Conservation (phyloP, 352 stramenopile genomes). For the Phytophthora nicotianae region DNA sequence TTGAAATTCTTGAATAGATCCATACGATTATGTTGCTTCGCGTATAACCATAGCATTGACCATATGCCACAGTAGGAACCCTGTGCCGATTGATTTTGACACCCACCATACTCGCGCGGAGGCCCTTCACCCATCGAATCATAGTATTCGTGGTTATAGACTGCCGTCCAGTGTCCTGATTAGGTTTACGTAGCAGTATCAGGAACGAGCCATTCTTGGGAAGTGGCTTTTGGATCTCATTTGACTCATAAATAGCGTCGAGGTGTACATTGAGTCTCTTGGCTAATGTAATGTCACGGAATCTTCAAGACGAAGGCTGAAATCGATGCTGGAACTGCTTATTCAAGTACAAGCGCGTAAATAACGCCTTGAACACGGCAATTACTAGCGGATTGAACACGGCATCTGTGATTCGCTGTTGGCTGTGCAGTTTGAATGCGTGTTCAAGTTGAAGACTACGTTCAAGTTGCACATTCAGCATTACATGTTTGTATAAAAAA, state of each 20-base stretch:
- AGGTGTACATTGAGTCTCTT: neutral
- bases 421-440: no score
- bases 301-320: no score
- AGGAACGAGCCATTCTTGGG: conserved; percentile 1
- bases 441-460: no score
- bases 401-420: no score
- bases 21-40: neutral
- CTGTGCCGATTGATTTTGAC: conserved; percentile 1
- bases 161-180: conserved; percentile 5
- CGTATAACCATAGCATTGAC: neutral
- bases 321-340: no score
- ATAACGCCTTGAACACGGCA: no score
- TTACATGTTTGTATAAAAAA: no score
- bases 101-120: neutral
- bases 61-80: neutral
- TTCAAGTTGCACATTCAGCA: no score
- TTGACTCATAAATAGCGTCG: conserved; percentile 1
- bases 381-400: no score
- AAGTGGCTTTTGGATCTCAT: neutral
- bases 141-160: conserved; percentile 1
- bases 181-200: conserved; percentile 2
- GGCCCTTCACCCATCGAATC: neutral
- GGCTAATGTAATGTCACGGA: no score
- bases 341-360: no score
- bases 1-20: neutral